These are phyloP conservation scores for Blastocystis sp. DNA, from an alignment of 352 stramenopile species.

Conservation along the genomic window DNA sequence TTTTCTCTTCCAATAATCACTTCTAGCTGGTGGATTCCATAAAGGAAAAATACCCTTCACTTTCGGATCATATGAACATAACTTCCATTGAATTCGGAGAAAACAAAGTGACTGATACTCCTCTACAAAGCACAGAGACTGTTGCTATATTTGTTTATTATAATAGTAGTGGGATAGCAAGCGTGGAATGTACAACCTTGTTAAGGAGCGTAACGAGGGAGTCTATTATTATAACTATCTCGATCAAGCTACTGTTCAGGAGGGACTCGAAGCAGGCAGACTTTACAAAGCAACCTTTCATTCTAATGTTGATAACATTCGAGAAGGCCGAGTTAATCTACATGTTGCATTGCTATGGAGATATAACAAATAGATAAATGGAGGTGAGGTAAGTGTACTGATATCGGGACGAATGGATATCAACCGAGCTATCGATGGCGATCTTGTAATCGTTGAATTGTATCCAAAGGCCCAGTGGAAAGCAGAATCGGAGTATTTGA, in stretches of 20 bases:
- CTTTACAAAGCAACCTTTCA: slow-evolving; percentile 81
- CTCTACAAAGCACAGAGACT: too few relatives aligned
- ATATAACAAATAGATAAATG: not conserved
- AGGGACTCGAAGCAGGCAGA: slow-evolving; percentile 63
- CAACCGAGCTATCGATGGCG: slow-evolving; percentile 92
- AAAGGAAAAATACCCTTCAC: not conserved
- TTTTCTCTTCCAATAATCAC: slow-evolving; percentile 18
- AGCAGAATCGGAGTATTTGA: slow-evolving; percentile 70
- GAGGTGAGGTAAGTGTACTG: slow-evolving; percentile 56
- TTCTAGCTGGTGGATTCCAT: slow-evolving; percentile 10
- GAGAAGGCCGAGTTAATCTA: slow-evolving; percentile 65
- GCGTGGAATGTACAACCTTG: not conserved
- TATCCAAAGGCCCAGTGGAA: slow-evolving; percentile 78
- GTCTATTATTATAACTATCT: slow-evolving; percentile 59
- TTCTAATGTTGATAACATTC: slow-evolving; percentile 77
- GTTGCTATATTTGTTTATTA: not conserved
- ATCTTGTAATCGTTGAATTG: slow-evolving; percentile 90
- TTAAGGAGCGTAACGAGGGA: slow-evolving; percentile 8
- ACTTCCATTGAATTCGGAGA: slow-evolving; percentile 2
- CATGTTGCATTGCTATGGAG: slow-evolving; percentile 43
- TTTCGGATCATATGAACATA: slow-evolving; percentile 12
- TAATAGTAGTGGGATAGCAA: not conserved
- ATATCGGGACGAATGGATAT: slow-evolving; percentile 71
- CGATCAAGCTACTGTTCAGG: slow-evolving; percentile 42
- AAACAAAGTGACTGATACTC: not conserved